Base-by-base conservation (phyloP, 225 moss, liverwort and hornwort species). In the Ulota crispa region DNA sequence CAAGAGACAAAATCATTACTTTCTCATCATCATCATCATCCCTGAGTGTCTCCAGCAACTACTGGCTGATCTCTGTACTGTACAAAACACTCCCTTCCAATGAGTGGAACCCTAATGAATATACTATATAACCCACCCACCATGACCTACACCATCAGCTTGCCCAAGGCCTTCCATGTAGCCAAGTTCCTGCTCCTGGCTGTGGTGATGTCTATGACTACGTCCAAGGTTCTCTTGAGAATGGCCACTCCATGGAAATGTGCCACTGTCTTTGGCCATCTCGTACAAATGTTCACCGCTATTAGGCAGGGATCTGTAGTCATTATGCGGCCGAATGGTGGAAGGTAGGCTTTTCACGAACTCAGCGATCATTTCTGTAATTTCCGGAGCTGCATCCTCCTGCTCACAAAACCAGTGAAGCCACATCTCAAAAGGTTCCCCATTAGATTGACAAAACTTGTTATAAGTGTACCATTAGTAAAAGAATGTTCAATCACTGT, bases 301-400 rank as follows among this genome's bases (percentile, higher is more conserved):
- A 41, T 74, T 77, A 42, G 73, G 73, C 41, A 65, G 28, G 0
- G 55, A 23, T 32, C 14, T 42, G 41, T 66, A 67, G 43, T 68
- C 77, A 47, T n/a, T 43, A 70, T 60, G 68, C 72, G 72, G 85
- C 24, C n/a, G 78, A 61, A 43, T n/a, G 63, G 75, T 81, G 45
- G 84, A 68, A 69, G 89, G 89, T 64, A 89, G 52, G 74, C 82
- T 80, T 52, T 80, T 80, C 77, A 87, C 85, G 31, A 89, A 87
- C 52, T 80, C 73, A 52, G 85, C 68, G 12, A 87, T 85, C 77
- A 77, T 50, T 41, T 83, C 77, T 57, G 70, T 69, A 15, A 89
- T 82, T 72, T 89, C 89, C 4, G 82, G 80, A 74, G 89, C 89
- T 73, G 85, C 87, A 83, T 89, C 89, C 78, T 89, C 89, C 89